Evolutionary conservation across 202 grass and related monocot genomes (phyloP).

Genomic region (Cymbopogon flexuosus): DNA sequence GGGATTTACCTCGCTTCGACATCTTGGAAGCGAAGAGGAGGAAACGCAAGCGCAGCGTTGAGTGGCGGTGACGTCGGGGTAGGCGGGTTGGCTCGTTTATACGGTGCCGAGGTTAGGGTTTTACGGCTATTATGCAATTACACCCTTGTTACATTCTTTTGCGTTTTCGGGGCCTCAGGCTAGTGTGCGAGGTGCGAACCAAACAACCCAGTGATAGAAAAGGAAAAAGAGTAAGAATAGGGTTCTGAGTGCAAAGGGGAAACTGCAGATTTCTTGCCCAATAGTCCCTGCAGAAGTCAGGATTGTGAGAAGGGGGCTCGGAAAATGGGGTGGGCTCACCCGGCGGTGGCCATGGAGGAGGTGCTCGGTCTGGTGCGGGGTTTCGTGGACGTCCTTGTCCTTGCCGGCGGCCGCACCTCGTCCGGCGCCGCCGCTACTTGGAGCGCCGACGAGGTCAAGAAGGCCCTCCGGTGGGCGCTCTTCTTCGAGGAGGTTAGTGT

Average conservation of each 20-base stretch:
- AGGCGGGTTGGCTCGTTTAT: slow-evolving; percentile 20
- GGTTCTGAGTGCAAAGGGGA: not conserved
- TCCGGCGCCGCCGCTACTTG: slow-evolving; percentile 46
- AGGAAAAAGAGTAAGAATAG: not conserved
- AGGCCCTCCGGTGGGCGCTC: slow-evolving; percentile 54
- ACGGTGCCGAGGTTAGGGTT: slow-evolving; percentile 41
- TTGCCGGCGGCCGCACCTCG: slow-evolving; percentile 60
- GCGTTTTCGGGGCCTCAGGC: not conserved
- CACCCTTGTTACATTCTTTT: fast-evolving
- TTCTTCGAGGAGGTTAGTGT: slow-evolving; percentile 78
- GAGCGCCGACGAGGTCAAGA: slow-evolving; percentile 46
- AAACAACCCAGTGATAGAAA: not conserved
- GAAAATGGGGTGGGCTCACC: slow-evolving; percentile 56
- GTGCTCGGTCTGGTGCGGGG: slow-evolving; percentile 48
- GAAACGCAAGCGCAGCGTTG: slow-evolving; percentile 3
- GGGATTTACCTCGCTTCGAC: slow-evolving; percentile 74
- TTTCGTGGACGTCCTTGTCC: slow-evolving; percentile 74
- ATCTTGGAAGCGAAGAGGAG: slow-evolving; percentile 41
- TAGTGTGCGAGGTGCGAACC: not conserved
- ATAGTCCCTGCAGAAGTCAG: not conserved
- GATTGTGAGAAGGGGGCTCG: not conserved
- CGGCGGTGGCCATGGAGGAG: slow-evolving; percentile 42
- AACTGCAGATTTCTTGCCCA: not conserved
- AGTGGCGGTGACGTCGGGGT: slow-evolving; percentile 18
- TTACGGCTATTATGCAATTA: not conserved